Percentiles rank a stretch among this genome's conserved stretches.
These are phyloP conservation scores for Tulasnella sp. DNA, from an alignment of 768 basidiomycete species.

Conservation along the genomic window DNA sequence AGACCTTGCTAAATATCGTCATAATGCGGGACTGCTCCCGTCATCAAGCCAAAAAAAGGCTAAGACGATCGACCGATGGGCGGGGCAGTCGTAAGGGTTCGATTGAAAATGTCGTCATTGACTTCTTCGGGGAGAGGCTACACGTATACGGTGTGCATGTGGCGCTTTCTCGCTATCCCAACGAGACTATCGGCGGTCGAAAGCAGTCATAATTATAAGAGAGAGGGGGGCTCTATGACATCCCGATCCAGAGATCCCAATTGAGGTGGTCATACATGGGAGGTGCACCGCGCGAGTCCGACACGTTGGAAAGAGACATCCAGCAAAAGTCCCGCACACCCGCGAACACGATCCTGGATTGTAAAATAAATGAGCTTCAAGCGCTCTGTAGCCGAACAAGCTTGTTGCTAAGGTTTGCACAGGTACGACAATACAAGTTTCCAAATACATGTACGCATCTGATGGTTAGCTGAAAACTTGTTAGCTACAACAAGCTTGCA, in stretches of 20 bases:
- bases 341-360: background rate
- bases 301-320: background rate
- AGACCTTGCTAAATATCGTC: too few species aligned
- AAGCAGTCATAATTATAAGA: too few species aligned
- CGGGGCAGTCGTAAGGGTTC: background rate
- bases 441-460: background rate
- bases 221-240: too few species aligned
- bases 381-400: background rate
- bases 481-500: background rate
- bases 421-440: background rate
- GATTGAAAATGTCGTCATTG: background rate
- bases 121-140: too few species aligned
- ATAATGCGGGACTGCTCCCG: background rate
- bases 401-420: background rate
- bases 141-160: too few species aligned
- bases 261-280: background rate
- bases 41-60: background rate
- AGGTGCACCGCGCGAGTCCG: background rate
- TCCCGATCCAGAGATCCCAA: background rate
- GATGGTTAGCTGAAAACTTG: background rate
- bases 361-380: background rate
- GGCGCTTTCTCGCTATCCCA: background rate
- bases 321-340: background rate
- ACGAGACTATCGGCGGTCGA: too few species aligned
- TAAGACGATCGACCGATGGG: background rate